Evolutionary conservation across 2,329 filamentous ascomycete genomes (phyloP).

Genomic region (Fusarium musae): DNA sequence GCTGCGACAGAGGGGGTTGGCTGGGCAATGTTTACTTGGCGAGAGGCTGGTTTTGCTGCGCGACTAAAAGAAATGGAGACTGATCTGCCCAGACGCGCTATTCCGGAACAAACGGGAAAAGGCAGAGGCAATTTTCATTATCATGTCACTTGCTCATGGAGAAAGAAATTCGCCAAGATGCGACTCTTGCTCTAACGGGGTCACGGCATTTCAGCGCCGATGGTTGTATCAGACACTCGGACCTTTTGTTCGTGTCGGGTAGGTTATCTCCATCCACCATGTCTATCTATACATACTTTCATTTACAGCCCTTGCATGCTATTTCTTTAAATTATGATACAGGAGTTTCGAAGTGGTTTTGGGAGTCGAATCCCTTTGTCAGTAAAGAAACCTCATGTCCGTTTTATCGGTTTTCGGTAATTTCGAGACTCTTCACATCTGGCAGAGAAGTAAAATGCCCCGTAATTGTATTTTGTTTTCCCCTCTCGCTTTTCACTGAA

Average conservation of each 20-base stretch:
- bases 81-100: constrained; percentile 8
- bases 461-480: background rate
- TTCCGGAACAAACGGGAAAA: constrained; percentile 34
- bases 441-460: background rate
- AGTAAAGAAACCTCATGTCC: background rate
- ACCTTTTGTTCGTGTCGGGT: constrained; percentile 35
- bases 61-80: constrained; percentile 2
- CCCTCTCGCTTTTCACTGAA: constrained; percentile 14
- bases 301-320: constrained; percentile 1
- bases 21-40: constrained; percentile 26
- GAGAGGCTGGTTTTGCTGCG: constrained; percentile 27
- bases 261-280: constrained; percentile 17
- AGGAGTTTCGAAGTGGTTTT: constrained; percentile 3
- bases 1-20: constrained; percentile 7
- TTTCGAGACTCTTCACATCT: background rate
- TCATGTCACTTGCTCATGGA: constrained; percentile 8
- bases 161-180: constrained; percentile 30
- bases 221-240: constrained; percentile 30
- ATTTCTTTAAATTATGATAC: constrained; percentile 21
- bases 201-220: constrained; percentile 19
- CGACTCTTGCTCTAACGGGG: constrained; percentile 22
- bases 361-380: background rate
- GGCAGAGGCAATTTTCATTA: constrained; percentile 10
- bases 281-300: background rate
- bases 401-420: background rate